Base-by-base conservation (phyloP, 2,329 filamentous ascomycete species). In the Akanthomyces muscarius region DNA sequence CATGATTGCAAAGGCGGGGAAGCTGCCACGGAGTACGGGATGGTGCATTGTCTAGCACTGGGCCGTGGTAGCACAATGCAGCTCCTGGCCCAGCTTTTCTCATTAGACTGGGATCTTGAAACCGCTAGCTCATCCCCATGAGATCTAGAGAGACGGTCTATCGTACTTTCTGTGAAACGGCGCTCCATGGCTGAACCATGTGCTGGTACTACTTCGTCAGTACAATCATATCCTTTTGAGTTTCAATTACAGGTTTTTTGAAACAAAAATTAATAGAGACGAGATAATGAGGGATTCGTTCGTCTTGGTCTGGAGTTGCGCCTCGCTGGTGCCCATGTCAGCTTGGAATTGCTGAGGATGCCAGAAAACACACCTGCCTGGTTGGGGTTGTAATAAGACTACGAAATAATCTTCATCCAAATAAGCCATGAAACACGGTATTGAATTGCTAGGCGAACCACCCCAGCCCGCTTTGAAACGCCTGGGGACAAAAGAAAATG, bases 21-120 rank as follows among this genome's bases (percentile, higher is more conserved):
- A 38, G 50, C 48, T 52, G 50, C 3, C 8, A 47, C 44, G 8
- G 44, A 47, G 36, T 25, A 36, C 23, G 28, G 47, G 21, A 48
- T n/a, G 30, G 25, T 44, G 36, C 57, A 52, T 52, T 41, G 16
- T 36, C 47, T 52, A 52, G 57, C 30, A 21, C 45, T 57, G 54
- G 23, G 18, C 18, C 18, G 53, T 45, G 38, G 38, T 59, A 33
- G 56, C 23, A 28, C 45, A 28, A 10, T 13, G 48, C n/a, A 6
- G 44, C 28, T 18, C 21, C n/a, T n/a, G 45, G 47, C 45, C 47
- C 38, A 51, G 47, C 33, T 36, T 44, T 60, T 51, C 16, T 33
- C 6, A 23, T 51, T 45, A 38, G 58, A n/a, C 47, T 25, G 53
- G 25, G 28, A 45, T 61, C 16, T 47, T 61, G 58, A 53, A 61